Percentiles rank a stretch among this genome's conserved stretches.
These are phyloP conservation scores for Aspergillus sp. DNA, from an alignment of 2,329 filamentous ascomycete species.

Conservation along the genomic window DNA sequence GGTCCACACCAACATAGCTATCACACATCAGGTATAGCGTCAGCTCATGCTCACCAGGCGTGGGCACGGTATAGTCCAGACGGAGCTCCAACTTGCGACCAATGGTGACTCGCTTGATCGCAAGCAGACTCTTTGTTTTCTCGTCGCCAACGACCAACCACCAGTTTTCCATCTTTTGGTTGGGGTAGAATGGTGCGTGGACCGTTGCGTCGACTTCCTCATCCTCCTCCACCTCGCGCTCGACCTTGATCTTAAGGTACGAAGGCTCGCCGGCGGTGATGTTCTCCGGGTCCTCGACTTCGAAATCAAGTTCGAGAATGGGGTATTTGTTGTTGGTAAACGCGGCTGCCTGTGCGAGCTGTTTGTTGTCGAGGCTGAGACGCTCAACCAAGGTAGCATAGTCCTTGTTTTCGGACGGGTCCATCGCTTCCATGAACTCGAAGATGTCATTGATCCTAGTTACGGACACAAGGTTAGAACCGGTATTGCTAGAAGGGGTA, in stretches of 20 bases:
- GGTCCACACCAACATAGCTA: conserved; percentile 94
- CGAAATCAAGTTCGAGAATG: conserved; percentile 86
- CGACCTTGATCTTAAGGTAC: conserved; percentile 79
- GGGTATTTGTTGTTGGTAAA: conserved; percentile 98
- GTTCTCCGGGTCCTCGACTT: conserved; percentile 76
- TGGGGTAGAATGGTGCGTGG: conserved; percentile 92
- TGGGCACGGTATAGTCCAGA: conserved; percentile 86
- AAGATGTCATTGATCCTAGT: conserved; percentile 84
- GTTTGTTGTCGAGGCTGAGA: conserved; percentile 74
- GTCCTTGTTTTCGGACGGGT: conserved; percentile 84
- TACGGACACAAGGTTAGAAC: conserved; percentile 21
- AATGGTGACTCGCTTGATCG: conserved; percentile 92
- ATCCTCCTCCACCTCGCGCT: conserved; percentile 74
- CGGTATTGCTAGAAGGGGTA: not conserved
- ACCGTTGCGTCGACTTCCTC: conserved; percentile 79
- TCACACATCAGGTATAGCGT: conserved; percentile 97
- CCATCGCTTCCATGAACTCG: conserved; percentile 99
- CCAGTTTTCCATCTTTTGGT: conserved; percentile 94
- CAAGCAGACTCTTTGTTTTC: conserved; percentile 79
- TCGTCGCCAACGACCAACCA: conserved; percentile 97
- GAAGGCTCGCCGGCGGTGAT: conserved; percentile 78
- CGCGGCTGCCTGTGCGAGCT: conserved; percentile 83
- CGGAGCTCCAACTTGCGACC: conserved; percentile 73
- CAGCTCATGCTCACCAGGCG: conserved; percentile 79
- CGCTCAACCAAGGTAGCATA: conserved; percentile 75